Evolutionary conservation across 257 asterid species (phyloP), one percentile per base, ranked within the genome.

Genomic region (Scutellaria baicalensis): DNA sequence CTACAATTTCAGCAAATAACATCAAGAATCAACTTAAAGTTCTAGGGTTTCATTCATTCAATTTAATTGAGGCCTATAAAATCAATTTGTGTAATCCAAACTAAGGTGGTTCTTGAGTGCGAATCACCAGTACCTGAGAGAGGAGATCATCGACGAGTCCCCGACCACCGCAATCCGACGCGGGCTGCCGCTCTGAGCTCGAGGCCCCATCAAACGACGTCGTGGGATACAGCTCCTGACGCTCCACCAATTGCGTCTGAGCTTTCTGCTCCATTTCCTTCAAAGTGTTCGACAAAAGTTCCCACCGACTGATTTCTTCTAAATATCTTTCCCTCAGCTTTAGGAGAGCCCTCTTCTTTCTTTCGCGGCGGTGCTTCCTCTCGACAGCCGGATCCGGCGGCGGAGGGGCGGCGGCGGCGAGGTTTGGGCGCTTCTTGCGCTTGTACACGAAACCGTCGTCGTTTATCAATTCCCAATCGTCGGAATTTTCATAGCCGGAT

Each of bases 281-380:
- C 64, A 89, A 75, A 6, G 78, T 77, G 86, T 79, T 92, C 77
- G 96, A 88, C 71, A 86, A 79, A 79, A 77, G 91, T 68, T 86
- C 93, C 98, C 98, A 89, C 48, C 71, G 89, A 38, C 69, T 68
- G 45, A 92, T 84, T 83, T 92, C 98, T 1, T 31, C 62, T 38
- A 35, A 43, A 36, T 84, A 86, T 73, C 51, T 83, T 0, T 77
- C 82, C 58, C 71, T 83, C 81, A 90, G 77, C 82, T 88, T 89
- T 44, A 86, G 49, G 33, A 88, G 91, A 1, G 83, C 80, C 51
- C 50, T 75, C 77, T 76, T 92, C 91, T 76, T 84, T 77, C 93
- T 64, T 10, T 77, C 76, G 5, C 82, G 85, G 59, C 83, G 93
- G 62, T 77, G 78, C 72, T 75, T 81, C 80, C 81, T 79, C 73